phyloP scores from a whole-genome alignment of 1,284 basidiomycete species.

The Hemileia vastatrix region DNA sequence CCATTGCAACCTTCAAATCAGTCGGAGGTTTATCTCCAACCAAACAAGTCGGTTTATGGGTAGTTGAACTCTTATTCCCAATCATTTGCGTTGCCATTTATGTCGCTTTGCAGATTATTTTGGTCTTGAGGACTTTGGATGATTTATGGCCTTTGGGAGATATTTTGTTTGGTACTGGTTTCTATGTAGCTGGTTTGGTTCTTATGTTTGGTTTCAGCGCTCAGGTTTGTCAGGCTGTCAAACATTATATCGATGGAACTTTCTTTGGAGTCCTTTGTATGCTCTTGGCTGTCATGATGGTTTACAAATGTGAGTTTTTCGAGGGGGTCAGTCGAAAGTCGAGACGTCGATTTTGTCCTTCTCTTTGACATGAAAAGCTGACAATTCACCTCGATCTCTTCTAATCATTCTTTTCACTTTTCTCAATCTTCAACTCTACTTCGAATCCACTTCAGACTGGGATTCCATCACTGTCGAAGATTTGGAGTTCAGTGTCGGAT shows the following conservation, averaged over 20 bases:
- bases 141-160: constrained; percentile 96
- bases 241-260: constrained; percentile 50
- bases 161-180: constrained; percentile 79
- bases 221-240: constrained; percentile 85
- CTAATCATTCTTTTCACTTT: too few relatives aligned
- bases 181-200: constrained; percentile 77
- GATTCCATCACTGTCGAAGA: constrained; percentile 42
- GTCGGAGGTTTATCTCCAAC: constrained; percentile 66
- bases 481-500: constrained; percentile 42
- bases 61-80: constrained; percentile 92
- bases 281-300: constrained; percentile 96
- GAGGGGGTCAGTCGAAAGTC: not conserved
- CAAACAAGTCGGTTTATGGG: constrained; percentile 73
- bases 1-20: constrained; percentile 84
- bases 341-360: not conserved
- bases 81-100: constrained; percentile 80
- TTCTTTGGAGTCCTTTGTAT: constrained; percentile 95
- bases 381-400: not conserved
- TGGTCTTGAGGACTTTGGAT: constrained; percentile 91
- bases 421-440: too few relatives aligned
- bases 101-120: constrained; percentile 77
- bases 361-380: not conserved
- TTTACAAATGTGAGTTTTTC: constrained; percentile 60
- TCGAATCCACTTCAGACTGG: constrained; percentile 26
- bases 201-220: constrained; percentile 86